Conservation (phyloP, 2,329 filamentous ascomycete genomes). For the Cordyceps farinosa region DNA sequence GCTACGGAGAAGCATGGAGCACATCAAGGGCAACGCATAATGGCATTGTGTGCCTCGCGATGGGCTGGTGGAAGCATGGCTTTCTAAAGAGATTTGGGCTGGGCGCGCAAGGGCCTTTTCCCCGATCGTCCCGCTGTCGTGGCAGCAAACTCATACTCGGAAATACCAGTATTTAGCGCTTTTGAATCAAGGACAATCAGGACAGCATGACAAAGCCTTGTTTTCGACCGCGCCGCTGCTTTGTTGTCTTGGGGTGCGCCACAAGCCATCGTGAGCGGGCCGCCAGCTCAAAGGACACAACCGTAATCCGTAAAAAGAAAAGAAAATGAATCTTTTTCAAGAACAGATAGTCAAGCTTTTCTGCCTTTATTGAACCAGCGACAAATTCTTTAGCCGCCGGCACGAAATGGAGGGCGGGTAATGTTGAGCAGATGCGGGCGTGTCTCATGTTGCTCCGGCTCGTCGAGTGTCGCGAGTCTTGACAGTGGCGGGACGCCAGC, state of each 20-base stretch:
- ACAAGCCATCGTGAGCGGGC: neutral
- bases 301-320: neutral
- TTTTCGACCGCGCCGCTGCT: neutral
- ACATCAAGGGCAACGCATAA: neutral
- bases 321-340: neutral
- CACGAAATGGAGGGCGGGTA: neutral
- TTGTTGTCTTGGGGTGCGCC: neutral
- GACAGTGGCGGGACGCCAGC: slow-evolving; percentile 6
- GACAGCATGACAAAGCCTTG: neutral
- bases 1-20: neutral
- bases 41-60: neutral
- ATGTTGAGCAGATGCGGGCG: neutral
- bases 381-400: slow-evolving; percentile 1
- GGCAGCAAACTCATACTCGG: no score
- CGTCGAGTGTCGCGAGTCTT: neutral
- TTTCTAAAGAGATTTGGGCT: neutral
- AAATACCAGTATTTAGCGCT: no score
- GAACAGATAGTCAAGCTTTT: neutral
- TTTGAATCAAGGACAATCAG: neutral
- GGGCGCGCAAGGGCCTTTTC: neutral
- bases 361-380: neutral
- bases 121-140: neutral
- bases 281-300: neutral
- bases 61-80: neutral
- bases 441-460: neutral